Percentiles rank a stretch among this genome's conserved stretches.
Conservation (phyloP, 805 yeast genomes). For the Yarrowia keelungensis region DNA sequence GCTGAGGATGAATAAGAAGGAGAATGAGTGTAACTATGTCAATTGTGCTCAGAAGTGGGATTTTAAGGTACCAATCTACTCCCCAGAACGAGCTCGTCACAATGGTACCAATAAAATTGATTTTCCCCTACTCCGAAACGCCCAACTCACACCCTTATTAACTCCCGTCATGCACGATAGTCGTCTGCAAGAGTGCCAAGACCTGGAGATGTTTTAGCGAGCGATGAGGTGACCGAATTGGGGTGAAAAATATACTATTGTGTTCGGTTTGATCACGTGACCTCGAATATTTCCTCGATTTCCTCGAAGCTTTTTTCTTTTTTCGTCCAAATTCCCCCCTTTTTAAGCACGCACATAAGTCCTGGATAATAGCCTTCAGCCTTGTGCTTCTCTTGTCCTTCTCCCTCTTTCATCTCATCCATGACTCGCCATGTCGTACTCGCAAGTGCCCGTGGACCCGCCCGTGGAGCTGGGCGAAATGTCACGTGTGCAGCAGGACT, state of each 20-base stretch:
- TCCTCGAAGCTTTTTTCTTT: too few species aligned
- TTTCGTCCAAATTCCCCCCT: neutral
- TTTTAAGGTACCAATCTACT: neutral
- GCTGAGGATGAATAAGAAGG: neutral
- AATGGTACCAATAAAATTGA: neutral
- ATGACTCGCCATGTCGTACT: conserved; percentile 24
- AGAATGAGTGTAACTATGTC: neutral
- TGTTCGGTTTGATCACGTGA: neutral
- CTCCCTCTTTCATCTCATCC: neutral
- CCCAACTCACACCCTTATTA: neutral
- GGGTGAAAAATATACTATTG: too few species aligned
- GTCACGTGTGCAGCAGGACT: conserved; percentile 13
- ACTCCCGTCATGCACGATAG: neutral
- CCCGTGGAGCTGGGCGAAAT: conserved; percentile 22
- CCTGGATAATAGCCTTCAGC: too few species aligned
- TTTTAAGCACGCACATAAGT: too few species aligned
- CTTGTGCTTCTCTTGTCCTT: too few species aligned
- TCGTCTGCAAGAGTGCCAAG: conserved; percentile 7
- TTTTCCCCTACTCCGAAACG: too few species aligned
- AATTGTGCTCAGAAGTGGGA: neutral
- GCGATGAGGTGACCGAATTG: neutral
- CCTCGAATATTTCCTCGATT: too few species aligned
- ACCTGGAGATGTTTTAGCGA: conserved; percentile 1
- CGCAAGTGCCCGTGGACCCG: conserved; percentile 10
- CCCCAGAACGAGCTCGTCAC: too few species aligned